These are phyloP conservation scores for Erodium texanum DNA, from an alignment of 441 rosid species.

Conservation along the genomic window DNA sequence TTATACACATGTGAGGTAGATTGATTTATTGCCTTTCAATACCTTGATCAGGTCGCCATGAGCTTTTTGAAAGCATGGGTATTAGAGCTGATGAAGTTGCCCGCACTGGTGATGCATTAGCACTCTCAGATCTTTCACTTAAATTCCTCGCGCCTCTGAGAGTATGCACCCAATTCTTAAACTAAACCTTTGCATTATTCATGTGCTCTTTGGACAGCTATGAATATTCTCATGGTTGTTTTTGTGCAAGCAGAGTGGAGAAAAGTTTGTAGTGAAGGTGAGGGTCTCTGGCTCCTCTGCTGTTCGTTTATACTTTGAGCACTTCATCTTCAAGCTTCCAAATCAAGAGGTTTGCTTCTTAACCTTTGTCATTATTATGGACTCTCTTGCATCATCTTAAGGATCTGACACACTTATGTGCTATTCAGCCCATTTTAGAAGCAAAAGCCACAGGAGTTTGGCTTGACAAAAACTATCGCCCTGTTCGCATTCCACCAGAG, in stretches of 20 bases:
- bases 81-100: constrained; percentile 55
- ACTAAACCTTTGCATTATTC: background rate
- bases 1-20: background rate
- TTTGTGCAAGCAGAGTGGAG: constrained; percentile 44
- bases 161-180: constrained; percentile 28
- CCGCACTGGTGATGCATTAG: constrained; percentile 48
- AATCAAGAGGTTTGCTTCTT: constrained; percentile 42
- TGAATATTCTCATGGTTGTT: background rate
- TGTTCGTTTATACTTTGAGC: constrained; percentile 53
- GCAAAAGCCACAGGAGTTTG: constrained; percentile 74
- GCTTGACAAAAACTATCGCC: constrained; percentile 75
- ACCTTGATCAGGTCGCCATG: constrained; percentile 50
- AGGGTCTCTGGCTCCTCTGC: constrained; percentile 50
- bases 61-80: constrained; percentile 53
- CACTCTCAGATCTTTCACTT: constrained; percentile 53
- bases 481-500: constrained; percentile 59
- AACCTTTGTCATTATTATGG: background rate
- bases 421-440: constrained; percentile 54
- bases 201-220: background rate
- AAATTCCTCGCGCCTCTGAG: constrained; percentile 62
- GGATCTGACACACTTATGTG: constrained; percentile 7
- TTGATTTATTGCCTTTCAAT: background rate
- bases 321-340: constrained; percentile 57
- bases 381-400: constrained; percentile 1
- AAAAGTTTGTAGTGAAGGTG: constrained; percentile 51